Percentiles rank a stretch among this genome's conserved stretches.
Conservation (phyloP, 768 basidiomycete genomes). For the Stropharia rugosoannulata region DNA sequence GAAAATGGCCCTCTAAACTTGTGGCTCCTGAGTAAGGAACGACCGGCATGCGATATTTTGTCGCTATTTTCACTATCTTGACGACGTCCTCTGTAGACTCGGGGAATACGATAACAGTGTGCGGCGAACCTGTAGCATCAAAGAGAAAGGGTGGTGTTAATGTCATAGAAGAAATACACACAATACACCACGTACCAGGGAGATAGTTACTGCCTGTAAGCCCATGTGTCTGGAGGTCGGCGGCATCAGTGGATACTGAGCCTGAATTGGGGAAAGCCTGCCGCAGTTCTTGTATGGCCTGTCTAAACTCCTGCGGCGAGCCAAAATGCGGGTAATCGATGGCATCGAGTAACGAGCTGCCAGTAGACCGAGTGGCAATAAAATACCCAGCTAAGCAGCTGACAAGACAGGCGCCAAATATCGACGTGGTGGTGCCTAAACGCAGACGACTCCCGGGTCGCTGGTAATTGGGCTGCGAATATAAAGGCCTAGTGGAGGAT, state of each 20-base stretch:
- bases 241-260: conserved; percentile 48
- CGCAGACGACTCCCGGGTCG: neutral
- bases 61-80: conserved; percentile 72
- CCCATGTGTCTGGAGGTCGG: conserved; percentile 53
- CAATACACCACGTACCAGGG: conserved; percentile 35
- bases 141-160: neutral
- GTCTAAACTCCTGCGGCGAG: conserved; percentile 48
- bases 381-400: conserved; percentile 1
- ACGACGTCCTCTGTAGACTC: conserved; percentile 79
- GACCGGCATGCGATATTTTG: conserved; percentile 74
- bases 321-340: conserved; percentile 3
- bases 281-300: conserved; percentile 52
- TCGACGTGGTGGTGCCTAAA: neutral
- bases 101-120: conserved; percentile 67
- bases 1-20: conserved; percentile 75
- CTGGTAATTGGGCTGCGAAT: neutral
- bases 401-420: neutral
- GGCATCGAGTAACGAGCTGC: neutral
- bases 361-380: neutral
- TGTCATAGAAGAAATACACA: neutral
- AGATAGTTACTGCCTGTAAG: conserved; percentile 51
- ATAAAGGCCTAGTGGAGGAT: neutral
- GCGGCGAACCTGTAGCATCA: conserved; percentile 33
- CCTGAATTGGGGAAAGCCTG: conserved; percentile 31
- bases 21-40: conserved; percentile 83